Conservation (phyloP, 2,329 filamentous ascomycete species). For the Stagonosporopsis chrysanthemi region DNA sequence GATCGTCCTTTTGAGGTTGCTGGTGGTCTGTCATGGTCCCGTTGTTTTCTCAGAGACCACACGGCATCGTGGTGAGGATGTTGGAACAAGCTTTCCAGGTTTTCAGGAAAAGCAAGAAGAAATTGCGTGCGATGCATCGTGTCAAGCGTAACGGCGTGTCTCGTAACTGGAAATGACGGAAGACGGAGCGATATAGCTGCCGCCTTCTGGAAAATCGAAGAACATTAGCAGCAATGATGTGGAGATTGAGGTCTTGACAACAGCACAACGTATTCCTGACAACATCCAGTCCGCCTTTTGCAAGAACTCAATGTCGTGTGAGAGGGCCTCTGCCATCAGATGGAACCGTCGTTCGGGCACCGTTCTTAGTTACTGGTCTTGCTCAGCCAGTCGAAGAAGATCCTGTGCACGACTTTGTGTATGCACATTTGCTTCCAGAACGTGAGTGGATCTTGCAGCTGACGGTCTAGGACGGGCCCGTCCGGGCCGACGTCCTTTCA, state of each 20-base stretch:
- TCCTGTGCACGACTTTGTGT: neutral
- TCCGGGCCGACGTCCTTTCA: constrained; percentile 5
- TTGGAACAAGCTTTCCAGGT: neutral
- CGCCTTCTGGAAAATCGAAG: constrained; percentile 9
- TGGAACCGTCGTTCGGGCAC: neutral
- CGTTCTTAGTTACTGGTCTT: neutral
- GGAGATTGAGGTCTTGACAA: constrained; percentile 2
- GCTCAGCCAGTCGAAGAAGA: neutral
- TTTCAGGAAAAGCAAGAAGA: neutral
- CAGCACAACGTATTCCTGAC: neutral
- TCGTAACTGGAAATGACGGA: constrained; percentile 3
- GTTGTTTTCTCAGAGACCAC: neutral
- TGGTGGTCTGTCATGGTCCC: neutral
- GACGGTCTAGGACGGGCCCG: neutral
- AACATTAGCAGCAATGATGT: constrained; percentile 12
- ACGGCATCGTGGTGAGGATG: neutral
- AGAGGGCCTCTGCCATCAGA: neutral
- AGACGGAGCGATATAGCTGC: constrained; percentile 6
- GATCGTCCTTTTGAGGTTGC: neutral
- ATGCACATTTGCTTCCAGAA: neutral
- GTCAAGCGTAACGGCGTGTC: neutral
- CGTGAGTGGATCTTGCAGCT: neutral
- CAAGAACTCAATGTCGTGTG: neutral
- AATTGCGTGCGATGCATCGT: neutral
- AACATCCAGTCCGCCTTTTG: neutral